A percentile compares a stretch with the other conserved stretches of the same genome.
These are phyloP conservation scores for Paraglomus brasilianum DNA, from an alignment of 192 early-diverging fungal species.

Conservation along the genomic window DNA sequence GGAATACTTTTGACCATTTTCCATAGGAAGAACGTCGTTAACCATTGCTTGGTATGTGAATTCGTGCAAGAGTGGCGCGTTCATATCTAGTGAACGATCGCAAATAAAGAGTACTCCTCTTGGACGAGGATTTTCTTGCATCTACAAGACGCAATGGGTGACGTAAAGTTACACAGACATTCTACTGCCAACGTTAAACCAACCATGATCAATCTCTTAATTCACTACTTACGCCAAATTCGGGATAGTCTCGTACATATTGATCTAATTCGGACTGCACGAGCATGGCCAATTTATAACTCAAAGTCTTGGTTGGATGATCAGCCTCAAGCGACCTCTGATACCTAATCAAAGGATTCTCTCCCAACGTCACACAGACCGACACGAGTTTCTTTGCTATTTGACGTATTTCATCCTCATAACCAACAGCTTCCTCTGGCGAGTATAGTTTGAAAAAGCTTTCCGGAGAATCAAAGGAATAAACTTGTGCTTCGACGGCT, in stretches of 20 bases:
- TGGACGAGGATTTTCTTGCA: constrained; percentile 47
- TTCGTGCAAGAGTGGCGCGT: constrained; percentile 92
- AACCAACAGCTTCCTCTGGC: constrained; percentile 41
- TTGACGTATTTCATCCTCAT: constrained; percentile 48
- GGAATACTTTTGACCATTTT: constrained; percentile 64
- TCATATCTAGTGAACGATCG: constrained; percentile 89
- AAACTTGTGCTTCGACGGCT: constrained; percentile 66
- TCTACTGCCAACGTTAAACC: background rate
- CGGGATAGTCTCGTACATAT: constrained; percentile 63
- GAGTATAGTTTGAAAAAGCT: constrained; percentile 68
- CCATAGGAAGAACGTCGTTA: constrained; percentile 78
- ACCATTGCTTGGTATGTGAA: constrained; percentile 99
- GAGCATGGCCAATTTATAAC: constrained; percentile 75
- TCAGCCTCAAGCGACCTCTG: constrained; percentile 75
- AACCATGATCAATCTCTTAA: background rate
- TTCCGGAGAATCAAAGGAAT: constrained; percentile 68
- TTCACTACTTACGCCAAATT: constrained; percentile 54
- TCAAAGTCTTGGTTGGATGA: constrained; percentile 62
- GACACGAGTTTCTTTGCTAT: constrained; percentile 76
- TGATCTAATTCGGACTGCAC: constrained; percentile 86
- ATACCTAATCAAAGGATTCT: constrained; percentile 92
- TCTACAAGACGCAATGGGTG: constrained; percentile 29
- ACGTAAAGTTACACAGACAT: background rate
- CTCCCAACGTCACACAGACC: constrained; percentile 83
- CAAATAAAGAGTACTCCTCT: constrained; percentile 83